These are phyloP conservation scores for Populus nigra DNA, from an alignment of 345 rosid genomes.

Conservation along the genomic window DNA sequence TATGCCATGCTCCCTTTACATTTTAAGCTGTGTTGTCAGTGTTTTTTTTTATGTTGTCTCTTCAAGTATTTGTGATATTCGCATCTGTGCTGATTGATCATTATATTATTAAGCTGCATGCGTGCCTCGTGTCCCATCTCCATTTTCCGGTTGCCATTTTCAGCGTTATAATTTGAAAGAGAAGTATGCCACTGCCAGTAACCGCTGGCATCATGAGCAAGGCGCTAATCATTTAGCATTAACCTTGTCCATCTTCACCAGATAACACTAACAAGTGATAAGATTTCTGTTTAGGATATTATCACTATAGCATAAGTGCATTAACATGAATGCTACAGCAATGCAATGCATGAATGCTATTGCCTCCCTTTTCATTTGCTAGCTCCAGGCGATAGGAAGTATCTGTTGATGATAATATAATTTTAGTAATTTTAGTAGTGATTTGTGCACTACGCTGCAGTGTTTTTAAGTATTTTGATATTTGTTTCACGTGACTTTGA, in stretches of 20 bases:
- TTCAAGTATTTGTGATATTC: neutral
- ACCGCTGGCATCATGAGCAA: neutral
- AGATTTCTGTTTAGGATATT: neutral
- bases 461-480: neutral
- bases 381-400: neutral
- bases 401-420: neutral
- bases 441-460: neutral
- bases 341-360: neutral
- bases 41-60: neutral
- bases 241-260: neutral
- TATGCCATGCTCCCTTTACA: slow-evolving; percentile 19
- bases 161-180: neutral
- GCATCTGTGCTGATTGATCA: neutral
- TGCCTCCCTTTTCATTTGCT: neutral
- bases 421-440: neutral
- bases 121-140: neutral
- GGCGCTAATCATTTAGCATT: neutral
- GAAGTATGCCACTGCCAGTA: neutral
- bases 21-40: slow-evolving; percentile 1
- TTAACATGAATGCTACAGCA: too few species aligned
- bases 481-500: neutral
- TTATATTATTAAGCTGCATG: neutral
- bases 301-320: neutral
- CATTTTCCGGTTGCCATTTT: neutral
- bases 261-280: neutral